Evolutionary conservation across 495 filamentous ascomycete species (phyloP), one percentile per base, ranked within the genome.

Genomic region (Penicillium dipodomyicola): DNA sequence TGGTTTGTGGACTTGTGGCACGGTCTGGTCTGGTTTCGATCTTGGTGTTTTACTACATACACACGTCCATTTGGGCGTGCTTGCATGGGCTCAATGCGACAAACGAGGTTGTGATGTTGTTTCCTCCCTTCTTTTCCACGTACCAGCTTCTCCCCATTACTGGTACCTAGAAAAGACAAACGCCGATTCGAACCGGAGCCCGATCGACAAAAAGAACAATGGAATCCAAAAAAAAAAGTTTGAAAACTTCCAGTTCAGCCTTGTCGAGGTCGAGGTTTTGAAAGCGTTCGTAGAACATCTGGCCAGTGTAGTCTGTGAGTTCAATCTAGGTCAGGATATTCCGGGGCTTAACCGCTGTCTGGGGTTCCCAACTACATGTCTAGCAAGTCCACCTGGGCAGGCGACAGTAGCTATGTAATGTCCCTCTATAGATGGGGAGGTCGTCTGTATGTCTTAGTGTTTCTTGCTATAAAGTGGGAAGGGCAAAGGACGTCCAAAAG

Each of bases 41-140:
- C 59, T 48, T 61, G 65, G 63, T 68, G 65, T 68, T 68, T 68
- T 68, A 66, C 48, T 68, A 68, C 60, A 68, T 66, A 57, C 65
- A 63, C 63, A 60, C 63, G 60, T 64, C 60, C 44, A 57, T 62
- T 51, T 65, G 41, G 65, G 49, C 60, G 63, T 66, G 65, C 47
- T 64, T 68, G 65, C 65, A 67, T 66, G 65, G 63, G 63, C 63
- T 68, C 63, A 68, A 68, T 68, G 63, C 63, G 65, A 68, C 63
- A 67, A 64, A 68, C 60, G 65, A 68, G 65, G 65, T 68, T 68
- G 65, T 68, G 63, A 68, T 68, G 58, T 62, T 62, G 63, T 54
- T 57, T 56, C 57, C 35, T 52, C 47, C 37, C 48, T 44, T 29
- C 44, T 19, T 14, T 52, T 19, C 17, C 53, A 39, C 14, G 19